Percentiles rank a stretch among this genome's conserved stretches.
Conservation (phyloP, 768 basidiomycete species). For the Phylloporus rhodoxanthus region DNA sequence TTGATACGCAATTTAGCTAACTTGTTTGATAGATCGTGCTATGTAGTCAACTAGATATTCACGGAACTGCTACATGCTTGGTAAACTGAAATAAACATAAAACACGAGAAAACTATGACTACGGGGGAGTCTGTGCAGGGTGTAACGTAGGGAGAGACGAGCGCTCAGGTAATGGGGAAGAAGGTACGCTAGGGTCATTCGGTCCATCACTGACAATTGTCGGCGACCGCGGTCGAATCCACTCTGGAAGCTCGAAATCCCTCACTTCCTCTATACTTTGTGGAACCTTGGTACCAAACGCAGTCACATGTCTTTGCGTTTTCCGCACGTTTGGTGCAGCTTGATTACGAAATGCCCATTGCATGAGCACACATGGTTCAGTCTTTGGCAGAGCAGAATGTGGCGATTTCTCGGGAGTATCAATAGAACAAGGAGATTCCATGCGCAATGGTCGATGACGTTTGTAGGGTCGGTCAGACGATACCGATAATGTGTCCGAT, state of each 20-base stretch:
- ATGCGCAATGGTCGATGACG: slow-evolving; percentile 19
- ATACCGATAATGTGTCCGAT: slow-evolving; percentile 24
- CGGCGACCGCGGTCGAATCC: slow-evolving; percentile 35
- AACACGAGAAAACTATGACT: slow-evolving; percentile 17
- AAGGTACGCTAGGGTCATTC: slow-evolving; percentile 3
- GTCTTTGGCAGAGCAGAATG: slow-evolving; percentile 12
- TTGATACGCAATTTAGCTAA: neutral
- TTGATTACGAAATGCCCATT: slow-evolving; percentile 46
- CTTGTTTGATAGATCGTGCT: neutral
- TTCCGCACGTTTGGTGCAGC: slow-evolving; percentile 40
- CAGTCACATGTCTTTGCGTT: slow-evolving; percentile 47
- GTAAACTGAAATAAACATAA: slow-evolving; percentile 28
- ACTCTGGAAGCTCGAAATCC: slow-evolving; percentile 55
- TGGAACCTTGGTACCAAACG: slow-evolving; percentile 59
- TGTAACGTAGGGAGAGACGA: slow-evolving; percentile 12
- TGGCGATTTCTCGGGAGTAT: slow-evolving; percentile 16
- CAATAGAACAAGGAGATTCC: slow-evolving; percentile 23
- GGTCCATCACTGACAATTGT: slow-evolving; percentile 2
- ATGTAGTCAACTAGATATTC: slow-evolving; percentile 11
- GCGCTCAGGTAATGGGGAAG: slow-evolving; percentile 1
- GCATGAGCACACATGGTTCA: slow-evolving; percentile 38
- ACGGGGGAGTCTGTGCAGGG: slow-evolving; percentile 2
- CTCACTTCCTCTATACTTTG: slow-evolving; percentile 39
- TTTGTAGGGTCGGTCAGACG: slow-evolving; percentile 28
- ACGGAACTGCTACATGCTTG: slow-evolving; percentile 1